These are phyloP conservation scores for Echinosphaeria canescens DNA, from an alignment of 2,329 filamentous ascomycete genomes.

Conservation along the genomic window DNA sequence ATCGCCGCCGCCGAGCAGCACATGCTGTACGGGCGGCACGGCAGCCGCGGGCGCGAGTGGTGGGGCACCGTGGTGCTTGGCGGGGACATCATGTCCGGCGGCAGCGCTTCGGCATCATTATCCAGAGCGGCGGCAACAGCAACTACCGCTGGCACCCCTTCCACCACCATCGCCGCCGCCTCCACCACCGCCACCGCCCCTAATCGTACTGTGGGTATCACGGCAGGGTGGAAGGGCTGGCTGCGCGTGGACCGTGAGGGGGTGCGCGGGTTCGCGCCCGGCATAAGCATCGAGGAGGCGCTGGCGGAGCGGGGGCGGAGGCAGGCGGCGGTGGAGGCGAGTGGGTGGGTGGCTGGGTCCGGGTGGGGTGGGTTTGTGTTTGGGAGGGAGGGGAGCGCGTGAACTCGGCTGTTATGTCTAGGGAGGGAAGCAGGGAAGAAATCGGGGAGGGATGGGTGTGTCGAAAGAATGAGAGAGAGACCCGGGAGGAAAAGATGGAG, in stretches of 20 bases:
- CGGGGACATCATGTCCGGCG: background rate
- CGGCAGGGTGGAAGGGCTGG: background rate
- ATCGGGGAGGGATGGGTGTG: no score
- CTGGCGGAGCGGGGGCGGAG: background rate
- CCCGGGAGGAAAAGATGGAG: no score
- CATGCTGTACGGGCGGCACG: conserved; percentile 25
- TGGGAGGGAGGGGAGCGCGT: background rate
- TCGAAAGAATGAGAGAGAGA: no score
- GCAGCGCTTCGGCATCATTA: no score
- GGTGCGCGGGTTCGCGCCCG: background rate
- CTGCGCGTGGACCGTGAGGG: background rate
- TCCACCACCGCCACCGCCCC: no score
- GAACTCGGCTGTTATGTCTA: no score
- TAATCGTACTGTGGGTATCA: background rate
- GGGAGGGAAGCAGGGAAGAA: no score
- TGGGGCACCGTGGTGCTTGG: conserved; percentile 33
- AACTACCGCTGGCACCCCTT: no score
- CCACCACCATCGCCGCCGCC: no score
- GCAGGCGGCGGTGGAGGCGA: background rate
- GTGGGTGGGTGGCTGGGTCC: background rate
- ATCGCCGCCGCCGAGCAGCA: conserved; percentile 18
- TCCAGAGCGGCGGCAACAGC: no score
- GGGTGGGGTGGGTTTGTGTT: background rate
- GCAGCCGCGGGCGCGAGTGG: conserved; percentile 23
- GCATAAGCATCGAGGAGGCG: background rate